Percentiles rank a stretch among this genome's conserved stretches.
Conservation (phyloP, 2,329 filamentous ascomycete genomes). For the Fusarium pseudocircinatum region DNA sequence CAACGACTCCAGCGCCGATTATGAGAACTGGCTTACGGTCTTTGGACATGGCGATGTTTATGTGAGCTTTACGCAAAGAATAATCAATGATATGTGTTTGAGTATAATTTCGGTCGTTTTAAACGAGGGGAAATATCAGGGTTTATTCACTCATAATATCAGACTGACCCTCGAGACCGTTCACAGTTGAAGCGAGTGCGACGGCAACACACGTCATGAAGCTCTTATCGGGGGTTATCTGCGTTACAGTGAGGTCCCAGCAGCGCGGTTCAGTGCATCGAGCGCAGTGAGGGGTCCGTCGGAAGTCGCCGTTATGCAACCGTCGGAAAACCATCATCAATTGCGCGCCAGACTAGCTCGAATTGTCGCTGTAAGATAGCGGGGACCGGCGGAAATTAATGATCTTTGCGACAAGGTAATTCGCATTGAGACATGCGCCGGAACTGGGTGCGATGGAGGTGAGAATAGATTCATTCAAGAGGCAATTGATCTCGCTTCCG, state of each 20-base stretch:
- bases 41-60: not conserved
- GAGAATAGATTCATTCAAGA: not conserved
- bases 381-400: slow-evolving; percentile 1
- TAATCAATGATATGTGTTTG: not conserved
- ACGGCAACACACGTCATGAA: not conserved
- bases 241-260: not conserved
- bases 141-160: not conserved
- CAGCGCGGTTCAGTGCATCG: not conserved
- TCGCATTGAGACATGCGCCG: not conserved
- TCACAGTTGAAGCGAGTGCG: not conserved
- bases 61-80: too few relatives aligned
- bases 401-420: not conserved
- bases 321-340: slow-evolving; percentile 3
- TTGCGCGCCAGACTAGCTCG: not conserved
- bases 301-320: slow-evolving; percentile 6
- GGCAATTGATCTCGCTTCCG: not conserved
- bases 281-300: not conserved
- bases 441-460: not conserved
- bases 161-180: not conserved
- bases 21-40: slow-evolving; percentile 14
- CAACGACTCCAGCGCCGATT: slow-evolving; percentile 6
- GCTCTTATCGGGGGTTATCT: not conserved
- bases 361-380: not conserved
- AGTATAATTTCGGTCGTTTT: not conserved
- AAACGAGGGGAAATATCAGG: not conserved